These are phyloP conservation scores for Backusella australiensis DNA, from an alignment of 192 early-diverging fungal species.

Conservation along the genomic window DNA sequence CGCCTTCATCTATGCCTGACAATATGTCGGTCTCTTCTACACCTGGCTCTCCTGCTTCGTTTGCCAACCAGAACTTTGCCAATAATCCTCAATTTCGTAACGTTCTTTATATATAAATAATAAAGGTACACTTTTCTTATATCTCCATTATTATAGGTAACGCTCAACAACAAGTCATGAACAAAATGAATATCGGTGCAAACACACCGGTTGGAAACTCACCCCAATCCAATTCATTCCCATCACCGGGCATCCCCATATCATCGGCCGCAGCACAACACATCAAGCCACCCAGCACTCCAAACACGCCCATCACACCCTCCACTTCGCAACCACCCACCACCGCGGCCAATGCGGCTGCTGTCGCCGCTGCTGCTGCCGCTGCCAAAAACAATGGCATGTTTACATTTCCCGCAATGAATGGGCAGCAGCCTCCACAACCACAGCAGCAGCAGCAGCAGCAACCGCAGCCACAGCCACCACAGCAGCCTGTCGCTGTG, in stretches of 20 bases:
- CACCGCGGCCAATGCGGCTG: neutral
- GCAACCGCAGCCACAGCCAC: constrained; percentile 22
- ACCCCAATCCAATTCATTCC: neutral
- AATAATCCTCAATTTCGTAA: constrained; percentile 7
- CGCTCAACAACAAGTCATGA: constrained; percentile 8
- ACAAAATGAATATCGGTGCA: neutral
- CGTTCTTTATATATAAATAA: neutral
- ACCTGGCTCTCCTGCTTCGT: constrained; percentile 30
- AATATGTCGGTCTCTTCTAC: constrained; percentile 12
- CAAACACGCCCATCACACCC: constrained; percentile 11
- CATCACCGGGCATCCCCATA: constrained; percentile 1
- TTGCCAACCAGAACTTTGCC: constrained; percentile 5
- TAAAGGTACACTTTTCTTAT: neutral
- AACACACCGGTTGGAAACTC: neutral
- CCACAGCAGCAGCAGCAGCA: constrained; percentile 36
- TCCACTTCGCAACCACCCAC: constrained; percentile 2
- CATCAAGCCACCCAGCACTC: neutral
- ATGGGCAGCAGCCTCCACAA: constrained; percentile 21
- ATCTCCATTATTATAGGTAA: neutral
- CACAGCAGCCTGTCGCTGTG: neutral
- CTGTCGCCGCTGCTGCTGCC: neutral
- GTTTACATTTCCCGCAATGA: constrained; percentile 9
- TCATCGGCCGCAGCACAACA: neutral
- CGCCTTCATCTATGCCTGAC: constrained; percentile 1
- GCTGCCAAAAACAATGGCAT: neutral